These are phyloP conservation scores for Colletotrichum simmondsii DNA, from an alignment of 2,329 filamentous ascomycete species.

Conservation along the genomic window DNA sequence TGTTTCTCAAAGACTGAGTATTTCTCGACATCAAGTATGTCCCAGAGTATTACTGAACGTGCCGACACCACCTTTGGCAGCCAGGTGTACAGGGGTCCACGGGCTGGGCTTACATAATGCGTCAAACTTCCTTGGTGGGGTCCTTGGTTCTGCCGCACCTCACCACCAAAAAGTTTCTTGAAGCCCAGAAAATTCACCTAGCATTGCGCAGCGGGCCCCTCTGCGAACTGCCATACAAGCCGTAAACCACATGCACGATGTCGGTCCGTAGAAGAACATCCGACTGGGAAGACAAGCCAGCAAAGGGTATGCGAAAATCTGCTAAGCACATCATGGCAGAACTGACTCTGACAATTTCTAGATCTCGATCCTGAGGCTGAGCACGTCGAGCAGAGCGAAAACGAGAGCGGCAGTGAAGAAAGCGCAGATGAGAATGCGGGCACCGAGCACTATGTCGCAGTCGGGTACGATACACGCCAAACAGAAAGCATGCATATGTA, in stretches of 20 bases:
- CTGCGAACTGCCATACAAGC: slow-evolving; percentile 1
- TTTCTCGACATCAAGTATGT: neutral
- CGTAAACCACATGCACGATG: slow-evolving; percentile 10
- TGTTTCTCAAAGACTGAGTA: too few relatives aligned
- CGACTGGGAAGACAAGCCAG: slow-evolving; percentile 34
- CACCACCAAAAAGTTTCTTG: slow-evolving; percentile 37
- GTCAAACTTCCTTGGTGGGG: neutral
- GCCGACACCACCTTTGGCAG: too few relatives aligned
- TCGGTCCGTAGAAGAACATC: slow-evolving; percentile 21
- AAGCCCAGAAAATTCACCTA: slow-evolving; percentile 35
- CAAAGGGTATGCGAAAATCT: slow-evolving; percentile 24
- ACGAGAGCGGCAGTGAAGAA: slow-evolving; percentile 54
- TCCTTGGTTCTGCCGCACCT: slow-evolving; percentile 30
- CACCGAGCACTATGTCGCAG: slow-evolving; percentile 86
- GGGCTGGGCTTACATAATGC: slow-evolving; percentile 8
- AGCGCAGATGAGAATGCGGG: slow-evolving; percentile 66
- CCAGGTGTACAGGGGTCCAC: neutral
- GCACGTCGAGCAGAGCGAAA: slow-evolving; percentile 39
- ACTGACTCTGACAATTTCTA: slow-evolving; percentile 11
- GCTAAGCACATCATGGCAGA: neutral
- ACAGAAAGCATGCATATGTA: neutral
- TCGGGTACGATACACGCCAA: slow-evolving; percentile 63
- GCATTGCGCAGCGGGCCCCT: slow-evolving; percentile 11
- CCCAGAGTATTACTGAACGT: neutral
- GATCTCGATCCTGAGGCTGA: slow-evolving; percentile 36